These are phyloP conservation scores for Ambrosia trifida DNA, from an alignment of 129 eudicot genomes.

Conservation along the genomic window DNA sequence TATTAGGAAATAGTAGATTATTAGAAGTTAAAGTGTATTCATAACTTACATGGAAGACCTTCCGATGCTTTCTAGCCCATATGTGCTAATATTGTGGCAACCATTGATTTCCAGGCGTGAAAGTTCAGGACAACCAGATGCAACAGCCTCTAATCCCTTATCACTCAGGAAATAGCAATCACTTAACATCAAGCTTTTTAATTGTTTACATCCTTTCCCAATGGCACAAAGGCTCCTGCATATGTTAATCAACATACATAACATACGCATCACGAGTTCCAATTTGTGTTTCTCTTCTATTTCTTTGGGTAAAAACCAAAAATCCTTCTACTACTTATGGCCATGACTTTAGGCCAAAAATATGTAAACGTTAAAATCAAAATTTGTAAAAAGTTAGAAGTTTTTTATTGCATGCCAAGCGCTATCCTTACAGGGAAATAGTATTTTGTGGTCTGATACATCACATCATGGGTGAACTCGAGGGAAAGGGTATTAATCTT, in stretches of 20 bases:
- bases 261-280: background rate
- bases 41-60: constrained; percentile 65
- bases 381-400: background rate
- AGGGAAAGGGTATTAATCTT: background rate
- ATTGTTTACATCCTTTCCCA: constrained; percentile 78
- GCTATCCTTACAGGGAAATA: background rate
- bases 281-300: background rate
- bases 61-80: constrained; percentile 72
- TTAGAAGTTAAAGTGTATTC: background rate
- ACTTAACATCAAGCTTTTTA: constrained; percentile 66
- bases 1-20: background rate
- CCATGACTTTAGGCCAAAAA: constrained; percentile 2
- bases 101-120: constrained; percentile 80
- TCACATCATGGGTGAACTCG: background rate
- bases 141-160: constrained; percentile 76
- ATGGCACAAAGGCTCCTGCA: constrained; percentile 77
- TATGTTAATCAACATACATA: constrained; percentile 13
- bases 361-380: background rate
- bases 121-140: constrained; percentile 87
- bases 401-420: background rate
- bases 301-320: background rate
- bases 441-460: background rate
- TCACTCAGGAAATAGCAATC: constrained; percentile 75
- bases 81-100: constrained; percentile 79
- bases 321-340: background rate